Percentiles rank a stretch among this genome's conserved stretches.
Conservation (phyloP, 371 early-diverging fungal species). For the Mucor circinelloides region DNA sequence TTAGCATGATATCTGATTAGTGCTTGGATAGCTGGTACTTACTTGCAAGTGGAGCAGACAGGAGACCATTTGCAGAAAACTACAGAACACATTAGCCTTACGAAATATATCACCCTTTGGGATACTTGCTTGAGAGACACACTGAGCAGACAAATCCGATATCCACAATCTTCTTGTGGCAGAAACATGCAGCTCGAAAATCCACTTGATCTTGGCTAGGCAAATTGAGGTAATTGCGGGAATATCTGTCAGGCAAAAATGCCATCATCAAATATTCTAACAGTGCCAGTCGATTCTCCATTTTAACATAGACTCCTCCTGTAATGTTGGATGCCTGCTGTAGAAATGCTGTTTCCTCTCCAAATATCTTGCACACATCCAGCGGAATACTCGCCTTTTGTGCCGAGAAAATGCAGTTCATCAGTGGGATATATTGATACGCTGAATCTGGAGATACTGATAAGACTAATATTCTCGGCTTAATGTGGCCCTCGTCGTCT, state of each 20-base stretch:
- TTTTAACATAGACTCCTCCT: slow-evolving; percentile 78
- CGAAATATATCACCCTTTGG: background rate
- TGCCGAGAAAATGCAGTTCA: slow-evolving; percentile 97
- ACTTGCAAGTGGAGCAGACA: slow-evolving; percentile 82
- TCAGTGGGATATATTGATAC: slow-evolving; percentile 89
- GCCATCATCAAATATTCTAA: slow-evolving; percentile 87
- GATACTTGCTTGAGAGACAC: slow-evolving; percentile 88
- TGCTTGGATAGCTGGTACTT: slow-evolving; percentile 19
- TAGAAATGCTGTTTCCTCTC: slow-evolving; percentile 83
- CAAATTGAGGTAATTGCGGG: slow-evolving; percentile 69
- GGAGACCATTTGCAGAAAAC: slow-evolving; percentile 77
- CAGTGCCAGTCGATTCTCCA: slow-evolving; percentile 68
- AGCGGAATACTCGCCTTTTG: slow-evolving; percentile 87
- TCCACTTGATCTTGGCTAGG: slow-evolving; percentile 86
- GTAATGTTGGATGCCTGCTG: slow-evolving; percentile 94
- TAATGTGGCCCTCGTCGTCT: slow-evolving; percentile 63
- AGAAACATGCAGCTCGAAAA: slow-evolving; percentile 95
- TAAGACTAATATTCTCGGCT: slow-evolving; percentile 83
- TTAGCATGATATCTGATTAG: background rate
- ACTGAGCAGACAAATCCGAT: slow-evolving; percentile 96
- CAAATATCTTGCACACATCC: slow-evolving; percentile 86
- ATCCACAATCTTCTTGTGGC: slow-evolving; percentile 90
- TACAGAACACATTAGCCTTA: slow-evolving; percentile 15
- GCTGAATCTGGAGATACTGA: slow-evolving; percentile 88
- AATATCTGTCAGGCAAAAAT: slow-evolving; percentile 81